A percentile compares a stretch with the other conserved stretches of the same genome.
These are phyloP conservation scores for Prunus mongolica DNA, from an alignment of 306 rosid species.

Conservation along the genomic window DNA sequence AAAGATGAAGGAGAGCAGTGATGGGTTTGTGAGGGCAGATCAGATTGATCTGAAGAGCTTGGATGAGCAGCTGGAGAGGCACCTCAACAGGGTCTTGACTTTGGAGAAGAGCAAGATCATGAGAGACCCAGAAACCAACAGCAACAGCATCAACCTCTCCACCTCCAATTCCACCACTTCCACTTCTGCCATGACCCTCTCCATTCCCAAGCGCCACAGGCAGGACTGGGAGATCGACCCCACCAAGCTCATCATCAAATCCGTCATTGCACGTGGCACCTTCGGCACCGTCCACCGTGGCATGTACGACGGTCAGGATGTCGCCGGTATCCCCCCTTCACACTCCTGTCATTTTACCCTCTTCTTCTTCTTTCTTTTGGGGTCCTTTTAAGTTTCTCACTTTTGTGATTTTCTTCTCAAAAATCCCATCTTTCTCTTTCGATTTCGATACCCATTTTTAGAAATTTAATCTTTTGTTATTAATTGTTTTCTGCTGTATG, in stretches of 20 bases:
- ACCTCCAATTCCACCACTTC: constrained; percentile 1
- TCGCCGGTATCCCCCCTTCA: constrained; percentile 58
- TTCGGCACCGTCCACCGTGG: constrained; percentile 95
- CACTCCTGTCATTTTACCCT: background rate
- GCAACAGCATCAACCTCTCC: constrained; percentile 10
- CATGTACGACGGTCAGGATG: constrained; percentile 79
- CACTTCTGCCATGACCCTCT: constrained; percentile 12
- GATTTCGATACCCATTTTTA: background rate
- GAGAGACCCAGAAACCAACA: constrained; percentile 34
- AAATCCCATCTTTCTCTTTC: background rate
- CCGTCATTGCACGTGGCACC: constrained; percentile 86
- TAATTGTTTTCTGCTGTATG: background rate
- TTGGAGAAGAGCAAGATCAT: constrained; percentile 68
- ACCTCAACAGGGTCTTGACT: constrained; percentile 64
- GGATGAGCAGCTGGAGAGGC: constrained; percentile 94
- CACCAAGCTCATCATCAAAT: constrained; percentile 71
- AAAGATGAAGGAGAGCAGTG: constrained; percentile 72
- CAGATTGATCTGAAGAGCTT: constrained; percentile 99
- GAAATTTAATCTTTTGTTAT: background rate
- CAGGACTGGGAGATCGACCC: constrained; percentile 98
- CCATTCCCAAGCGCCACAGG: constrained; percentile 42
- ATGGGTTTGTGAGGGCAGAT: constrained; percentile 95
- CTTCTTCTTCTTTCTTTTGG: background rate
- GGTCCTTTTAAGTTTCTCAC: background rate
- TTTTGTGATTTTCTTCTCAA: background rate